A percentile compares a stretch with the other conserved stretches of the same genome.
These are phyloP conservation scores for Lactarius pseudohatsudake DNA, from an alignment of 768 basidiomycete species.

Conservation along the genomic window DNA sequence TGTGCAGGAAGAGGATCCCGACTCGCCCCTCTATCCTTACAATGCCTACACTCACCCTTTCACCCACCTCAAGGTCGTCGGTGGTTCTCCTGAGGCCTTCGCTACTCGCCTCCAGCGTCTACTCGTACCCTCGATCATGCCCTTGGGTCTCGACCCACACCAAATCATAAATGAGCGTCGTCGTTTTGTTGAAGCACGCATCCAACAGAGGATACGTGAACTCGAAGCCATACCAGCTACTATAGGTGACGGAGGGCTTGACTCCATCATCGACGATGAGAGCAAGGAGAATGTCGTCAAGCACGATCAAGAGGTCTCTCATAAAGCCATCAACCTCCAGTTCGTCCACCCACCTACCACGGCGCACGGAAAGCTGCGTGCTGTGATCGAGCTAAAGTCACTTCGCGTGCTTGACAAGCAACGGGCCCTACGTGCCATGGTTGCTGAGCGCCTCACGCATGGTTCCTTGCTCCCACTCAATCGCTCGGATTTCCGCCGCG, in stretches of 20 bases:
- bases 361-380: constrained; percentile 80
- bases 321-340: constrained; percentile 36
- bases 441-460: constrained; percentile 85
- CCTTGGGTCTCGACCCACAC: constrained; percentile 88
- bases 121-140: constrained; percentile 87
- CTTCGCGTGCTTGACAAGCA: constrained; percentile 90
- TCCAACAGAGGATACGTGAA: constrained; percentile 86
- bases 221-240: constrained; percentile 78
- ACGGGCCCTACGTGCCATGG: constrained; percentile 76
- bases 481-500: constrained; percentile 86
- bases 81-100: constrained; percentile 59
- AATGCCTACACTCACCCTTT: constrained; percentile 88
- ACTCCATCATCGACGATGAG: constrained; percentile 45
- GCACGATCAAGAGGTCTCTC: constrained; percentile 23
- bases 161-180: constrained; percentile 90
- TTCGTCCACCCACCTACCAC: constrained; percentile 53
- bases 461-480: constrained; percentile 88
- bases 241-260: constrained; percentile 74
- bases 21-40: constrained; percentile 87
- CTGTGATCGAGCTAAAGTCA: constrained; percentile 90
- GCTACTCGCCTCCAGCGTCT: constrained; percentile 76
- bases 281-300: constrained; percentile 38
- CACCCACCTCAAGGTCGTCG: constrained; percentile 64
- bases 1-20: constrained; percentile 74
- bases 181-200: constrained; percentile 84